Evolutionary conservation across 352 stramenopile genomes (phyloP), one percentile per base, ranked within the genome.

Genomic region (Pythium angustatum): DNA sequence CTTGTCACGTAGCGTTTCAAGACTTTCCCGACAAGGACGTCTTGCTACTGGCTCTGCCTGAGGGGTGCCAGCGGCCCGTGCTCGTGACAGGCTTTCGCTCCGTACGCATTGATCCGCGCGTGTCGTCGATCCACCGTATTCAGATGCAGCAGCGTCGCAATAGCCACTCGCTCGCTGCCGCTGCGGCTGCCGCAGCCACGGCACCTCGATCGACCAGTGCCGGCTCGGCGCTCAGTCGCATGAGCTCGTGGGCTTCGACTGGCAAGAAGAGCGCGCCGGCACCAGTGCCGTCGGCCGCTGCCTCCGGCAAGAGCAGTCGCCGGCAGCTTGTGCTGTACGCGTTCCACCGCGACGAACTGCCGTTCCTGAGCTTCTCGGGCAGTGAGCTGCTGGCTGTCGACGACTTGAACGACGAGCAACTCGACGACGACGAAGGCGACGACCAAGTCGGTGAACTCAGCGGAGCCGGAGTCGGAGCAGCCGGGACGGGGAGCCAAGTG

Each of bases 1-100:
- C n/a, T n/a, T n/a, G n/a, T n/a, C n/a, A n/a, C n/a, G n/a, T 61
- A 88, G 81, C 76, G 1, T 91, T 91, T 43, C 62, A 85, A 43
- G 61, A 75, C 15, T 89, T 87, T 43, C 73, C 62, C 5, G 75
- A 85, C 52, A 89, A 86, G 33, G 79, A 89, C 50, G 83, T 76
- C 19, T 14, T 87, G 14, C 41, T 91, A 40, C 60, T 91, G 15
- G 76, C 76, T 26, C 55, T 90, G 1, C 76, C 76, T 0, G 78
- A 88, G 21, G 71, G 64, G 34, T 83, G 71, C 62, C 67, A 28
- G 10, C 71, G 75, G 21, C 78, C 77, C 0, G 64, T 68, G 28
- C 71, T 88, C 26, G 70, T 71, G 14, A 83, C 64, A 17, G 75
- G 76, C 19, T 88, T 88, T 26, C 78, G 79, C 1, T 76, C 56